These are phyloP conservation scores for Fusarium begoniae DNA, from an alignment of 2,329 filamentous ascomycete species.

Conservation along the genomic window DNA sequence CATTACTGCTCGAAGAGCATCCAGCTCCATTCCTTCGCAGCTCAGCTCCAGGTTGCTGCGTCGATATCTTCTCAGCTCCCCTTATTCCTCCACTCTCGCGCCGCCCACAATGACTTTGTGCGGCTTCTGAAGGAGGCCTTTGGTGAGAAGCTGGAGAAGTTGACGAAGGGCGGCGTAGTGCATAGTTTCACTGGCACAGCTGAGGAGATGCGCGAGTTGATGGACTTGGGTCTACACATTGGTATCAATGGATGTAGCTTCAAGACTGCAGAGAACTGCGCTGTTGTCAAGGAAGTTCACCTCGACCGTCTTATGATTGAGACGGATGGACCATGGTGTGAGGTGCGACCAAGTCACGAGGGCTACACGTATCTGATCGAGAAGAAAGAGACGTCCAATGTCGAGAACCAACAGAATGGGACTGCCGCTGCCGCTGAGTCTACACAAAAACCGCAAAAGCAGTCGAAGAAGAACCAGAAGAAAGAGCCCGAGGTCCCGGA, in stretches of 20 bases:
- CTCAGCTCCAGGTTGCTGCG: slow-evolving; percentile 82
- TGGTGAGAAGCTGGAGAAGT: slow-evolving; percentile 66
- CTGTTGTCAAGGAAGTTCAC: slow-evolving; percentile 81
- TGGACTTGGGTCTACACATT: slow-evolving; percentile 84
- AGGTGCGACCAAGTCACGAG: slow-evolving; percentile 89
- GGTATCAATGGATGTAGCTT: slow-evolving; percentile 97
- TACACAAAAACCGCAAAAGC: slow-evolving; percentile 47
- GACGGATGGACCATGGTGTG: slow-evolving; percentile 98
- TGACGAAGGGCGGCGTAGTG: slow-evolving; percentile 83
- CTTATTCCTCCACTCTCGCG: slow-evolving; percentile 90
- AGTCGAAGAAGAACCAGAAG: slow-evolving; percentile 62
- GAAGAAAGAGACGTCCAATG: slow-evolving; percentile 43
- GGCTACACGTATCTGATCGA: slow-evolving; percentile 75
- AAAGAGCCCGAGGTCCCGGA: slow-evolving; percentile 73
- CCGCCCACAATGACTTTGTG: slow-evolving; percentile 87
- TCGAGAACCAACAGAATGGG: slow-evolving; percentile 41
- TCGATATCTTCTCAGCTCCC: slow-evolving; percentile 77
- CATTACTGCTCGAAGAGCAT: slow-evolving; percentile 81
- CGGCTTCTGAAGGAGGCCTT: slow-evolving; percentile 69
- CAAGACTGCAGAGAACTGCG: slow-evolving; percentile 92
- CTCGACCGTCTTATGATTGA: slow-evolving; percentile 89
- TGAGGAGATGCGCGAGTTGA: slow-evolving; percentile 83
- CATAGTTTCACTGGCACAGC: slow-evolving; percentile 93
- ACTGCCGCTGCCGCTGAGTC: slow-evolving; percentile 14
- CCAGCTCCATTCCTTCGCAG: slow-evolving; percentile 86